Evolutionary conservation across 148 eudicot genomes (phyloP), one percentile per base, ranked within the genome.

Genomic region (Rhododendron molle): DNA sequence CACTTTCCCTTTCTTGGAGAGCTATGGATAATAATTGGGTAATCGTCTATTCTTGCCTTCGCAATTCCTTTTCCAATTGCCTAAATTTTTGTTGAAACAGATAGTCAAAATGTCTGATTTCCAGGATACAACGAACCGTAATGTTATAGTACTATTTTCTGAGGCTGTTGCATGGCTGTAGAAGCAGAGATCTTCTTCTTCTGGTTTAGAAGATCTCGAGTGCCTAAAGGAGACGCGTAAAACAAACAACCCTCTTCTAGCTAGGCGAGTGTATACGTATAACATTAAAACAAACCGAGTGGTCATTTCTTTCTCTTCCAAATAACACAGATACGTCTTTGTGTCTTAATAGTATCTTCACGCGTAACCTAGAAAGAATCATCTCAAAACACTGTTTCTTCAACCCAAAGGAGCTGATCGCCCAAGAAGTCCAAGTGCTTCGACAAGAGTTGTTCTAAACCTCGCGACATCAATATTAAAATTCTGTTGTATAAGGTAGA

Each of bases 401-500:
- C 83, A 81, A 81, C 30, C 46, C 46, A 20, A 56, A 10, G 82
- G 46, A 47, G 26, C 69, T 47, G 44, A 80, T 46, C 36, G 78
- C 76, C 71, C 84, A 84, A 93, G 73, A 76, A 90, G 83, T 54
- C 84, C 84, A 46, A 91, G 76, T 81, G 91, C 95, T 89, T 94
- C 91, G 73, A 86, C 88, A n/a, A 93, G 91, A 5, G 90, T 87
- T 30, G 65, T 83, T 81, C 88, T 90, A 36, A 94, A 90, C 89
- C 93, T 89, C 2, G 21, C 56, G 4, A 92, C 43, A 78, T 92
- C 80, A 9, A 92, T 84, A 71, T 86, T 90, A 80, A 92, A 82
- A 86, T 88, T 91, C 86, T 92, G 96, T 60, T 85, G 83, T 67
- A 92, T 92, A 14, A 94, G 84, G 79, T 90, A 92, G 1, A 91